Evolutionary conservation across 257 asterid species (phyloP), one percentile per base, ranked within the genome.

Genomic region (Solanum raphanifolium): DNA sequence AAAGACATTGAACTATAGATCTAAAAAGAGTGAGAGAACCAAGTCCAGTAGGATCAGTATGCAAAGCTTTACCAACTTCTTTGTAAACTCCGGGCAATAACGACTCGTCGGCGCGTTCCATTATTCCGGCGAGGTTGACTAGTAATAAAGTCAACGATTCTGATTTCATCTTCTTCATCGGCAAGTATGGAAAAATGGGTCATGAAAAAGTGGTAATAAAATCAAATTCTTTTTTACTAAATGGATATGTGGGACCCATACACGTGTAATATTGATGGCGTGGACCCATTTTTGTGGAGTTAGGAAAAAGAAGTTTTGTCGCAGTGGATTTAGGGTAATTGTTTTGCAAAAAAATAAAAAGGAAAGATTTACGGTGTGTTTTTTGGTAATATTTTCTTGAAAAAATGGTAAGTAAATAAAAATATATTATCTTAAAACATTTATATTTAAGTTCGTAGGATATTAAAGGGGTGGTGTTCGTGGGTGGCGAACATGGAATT

Each of bases 81-180:
- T 93, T 93, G 89, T 75, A 95, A 1, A 95, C 98, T 2, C 95
- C 98, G 7, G 98, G 97, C 52, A 96, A 89, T 84, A 96, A 39
- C 2, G 98, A 91, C 72, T 95, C 98, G 52, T 94, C 97, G 43
- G 98, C 98, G 23, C 94, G 82, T 84, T 96, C 98, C 98, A 96
- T 96, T 11, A 96, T 95, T 6, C 97, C 97, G 74, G 96, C 98
- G 0, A 95, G 90, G 83, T 96, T 94, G 0, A 93, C 94, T 5
- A 96, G 90, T 13, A 96, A 82, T 9, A 95, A 88, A 7, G 96
- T 96, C 88, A 90, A 27, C 7, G 92, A 89, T 87, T 93, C 97
- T 9, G 97, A 86, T 86, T 87, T 87, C 91, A 95, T 90, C 81
- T 52, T 48, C 62, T 52, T 52, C 62, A 55, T 18, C 58, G 58